phyloP scores from a whole-genome alignment of 2,329 filamentous ascomycete genomes.

The Periconia sp. region DNA sequence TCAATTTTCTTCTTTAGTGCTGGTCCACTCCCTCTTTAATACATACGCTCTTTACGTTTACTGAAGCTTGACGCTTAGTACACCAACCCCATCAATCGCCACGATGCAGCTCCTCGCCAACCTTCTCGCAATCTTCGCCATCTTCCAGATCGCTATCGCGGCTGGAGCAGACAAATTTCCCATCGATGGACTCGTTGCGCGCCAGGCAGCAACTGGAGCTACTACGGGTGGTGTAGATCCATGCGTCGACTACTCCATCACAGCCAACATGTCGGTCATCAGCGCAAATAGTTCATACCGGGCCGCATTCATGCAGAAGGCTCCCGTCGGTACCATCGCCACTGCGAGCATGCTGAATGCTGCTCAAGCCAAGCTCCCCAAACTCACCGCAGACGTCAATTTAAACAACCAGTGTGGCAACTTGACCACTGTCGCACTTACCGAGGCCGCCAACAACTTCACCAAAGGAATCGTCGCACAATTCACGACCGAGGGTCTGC shows the following conservation, averaged over 20 bases:
- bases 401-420: conserved; percentile 53
- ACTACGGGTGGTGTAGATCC: conserved; percentile 24
- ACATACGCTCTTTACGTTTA: conserved; percentile 6
- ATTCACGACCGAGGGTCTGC: conserved; percentile 31
- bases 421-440: conserved; percentile 48
- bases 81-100: conserved; percentile 1
- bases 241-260: conserved; percentile 49
- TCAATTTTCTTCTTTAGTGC: conserved; percentile 27
- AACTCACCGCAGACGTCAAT: conserved; percentile 43
- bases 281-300: conserved; percentile 51
- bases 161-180: conserved; percentile 13
- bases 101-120: conserved; percentile 32
- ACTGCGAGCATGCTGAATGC: conserved; percentile 46
- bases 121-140: conserved; percentile 28
- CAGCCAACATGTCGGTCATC: conserved; percentile 53
- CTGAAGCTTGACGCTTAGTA: conserved; percentile 5
- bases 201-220: conserved; percentile 24
- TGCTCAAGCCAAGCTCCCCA: conserved; percentile 42
- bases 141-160: conserved; percentile 22
- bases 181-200: conserved; percentile 23
- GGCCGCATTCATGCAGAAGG: conserved; percentile 49
- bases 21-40: conserved; percentile 32
- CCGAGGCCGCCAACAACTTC: conserved; percentile 49
- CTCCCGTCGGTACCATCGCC: conserved; percentile 45
- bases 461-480: conserved; percentile 46